phyloP scores from a whole-genome alignment of 2,329 filamentous ascomycete genomes.

The Exophiala aquamarina region DNA sequence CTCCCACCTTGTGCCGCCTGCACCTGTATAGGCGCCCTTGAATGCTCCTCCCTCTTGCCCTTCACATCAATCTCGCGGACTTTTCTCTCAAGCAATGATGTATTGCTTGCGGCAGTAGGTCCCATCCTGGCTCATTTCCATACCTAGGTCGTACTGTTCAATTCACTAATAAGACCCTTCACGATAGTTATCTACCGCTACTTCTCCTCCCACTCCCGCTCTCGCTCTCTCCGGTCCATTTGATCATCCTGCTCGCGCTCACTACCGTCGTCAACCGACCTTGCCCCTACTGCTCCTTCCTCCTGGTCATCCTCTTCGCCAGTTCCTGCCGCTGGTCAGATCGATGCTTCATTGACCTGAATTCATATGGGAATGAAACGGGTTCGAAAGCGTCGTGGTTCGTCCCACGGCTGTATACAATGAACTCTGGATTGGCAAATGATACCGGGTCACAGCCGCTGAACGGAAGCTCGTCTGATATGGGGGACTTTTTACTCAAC shows the following conservation, averaged over 20 bases:
- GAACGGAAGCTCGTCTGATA: conserved; percentile 34
- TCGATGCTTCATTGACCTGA: conserved; percentile 89
- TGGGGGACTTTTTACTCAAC: conserved; percentile 41
- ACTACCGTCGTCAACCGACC: conserved; percentile 96
- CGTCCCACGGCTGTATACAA: conserved; percentile 63
- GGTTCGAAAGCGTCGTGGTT: conserved; percentile 64
- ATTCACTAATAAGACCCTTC: conserved; percentile 6
- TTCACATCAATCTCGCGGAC: background rate
- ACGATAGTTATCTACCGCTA: conserved; percentile 73
- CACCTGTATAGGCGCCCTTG: too few relatives aligned
- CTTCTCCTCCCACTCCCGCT: conserved; percentile 87
- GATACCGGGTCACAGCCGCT: conserved; percentile 35
- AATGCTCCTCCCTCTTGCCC: background rate
- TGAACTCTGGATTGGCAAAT: conserved; percentile 24
- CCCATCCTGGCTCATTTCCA: conserved; percentile 15
- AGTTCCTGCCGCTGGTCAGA: conserved; percentile 89
- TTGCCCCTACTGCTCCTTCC: conserved; percentile 95
- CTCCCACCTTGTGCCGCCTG: too few relatives aligned
- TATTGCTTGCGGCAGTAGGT: conserved; percentile 66
- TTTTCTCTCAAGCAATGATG: conserved; percentile 43
- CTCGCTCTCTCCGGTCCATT: conserved; percentile 69
- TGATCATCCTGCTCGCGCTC: conserved; percentile 84
- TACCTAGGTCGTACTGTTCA: background rate
- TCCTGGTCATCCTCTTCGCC: conserved; percentile 91
- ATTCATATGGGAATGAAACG: conserved; percentile 41